These are phyloP conservation scores for Ganoderma lucidum DNA, from an alignment of 1,284 basidiomycete species.

Conservation along the genomic window DNA sequence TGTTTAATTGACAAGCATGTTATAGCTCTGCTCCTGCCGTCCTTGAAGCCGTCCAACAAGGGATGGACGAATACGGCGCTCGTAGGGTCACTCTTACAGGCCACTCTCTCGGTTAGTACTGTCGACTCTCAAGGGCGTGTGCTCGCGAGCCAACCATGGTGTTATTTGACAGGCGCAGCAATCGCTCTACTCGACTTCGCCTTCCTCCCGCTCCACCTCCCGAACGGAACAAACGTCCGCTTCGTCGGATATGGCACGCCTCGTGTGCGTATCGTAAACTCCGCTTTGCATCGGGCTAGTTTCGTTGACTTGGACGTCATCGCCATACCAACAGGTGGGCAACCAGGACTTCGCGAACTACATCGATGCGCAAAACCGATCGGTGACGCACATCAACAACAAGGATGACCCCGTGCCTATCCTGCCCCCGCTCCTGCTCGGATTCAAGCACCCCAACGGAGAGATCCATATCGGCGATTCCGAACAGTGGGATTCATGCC, in stretches of 20 bases:
- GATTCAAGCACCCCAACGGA: constrained; percentile 61
- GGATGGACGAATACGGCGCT: constrained; percentile 38
- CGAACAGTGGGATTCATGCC: constrained; percentile 54
- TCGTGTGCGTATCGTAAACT: constrained; percentile 47
- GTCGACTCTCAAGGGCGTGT: background rate
- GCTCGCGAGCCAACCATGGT: background rate
- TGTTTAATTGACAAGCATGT: background rate
- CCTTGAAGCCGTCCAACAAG: constrained; percentile 44
- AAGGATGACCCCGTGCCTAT: constrained; percentile 35
- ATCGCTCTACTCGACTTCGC: constrained; percentile 55
- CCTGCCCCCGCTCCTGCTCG: constrained; percentile 56
- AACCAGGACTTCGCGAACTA: constrained; percentile 65
- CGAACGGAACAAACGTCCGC: constrained; percentile 44
- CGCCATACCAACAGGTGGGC: constrained; percentile 46
- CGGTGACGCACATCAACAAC: constrained; percentile 40
- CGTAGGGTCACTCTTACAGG: constrained; percentile 46
- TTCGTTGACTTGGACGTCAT: background rate
- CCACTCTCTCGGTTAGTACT: constrained; percentile 48
- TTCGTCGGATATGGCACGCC: constrained; percentile 59
- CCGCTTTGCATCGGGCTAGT: background rate
- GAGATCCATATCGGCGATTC: constrained; percentile 63
- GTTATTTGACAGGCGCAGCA: constrained; percentile 46
- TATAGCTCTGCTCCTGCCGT: constrained; percentile 45
- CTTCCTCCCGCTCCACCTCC: constrained; percentile 54
- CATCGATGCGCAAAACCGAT: constrained; percentile 51